Conservation (phyloP, 192 early-diverging fungal species). For the Jimgerdemannia lactiflua region DNA sequence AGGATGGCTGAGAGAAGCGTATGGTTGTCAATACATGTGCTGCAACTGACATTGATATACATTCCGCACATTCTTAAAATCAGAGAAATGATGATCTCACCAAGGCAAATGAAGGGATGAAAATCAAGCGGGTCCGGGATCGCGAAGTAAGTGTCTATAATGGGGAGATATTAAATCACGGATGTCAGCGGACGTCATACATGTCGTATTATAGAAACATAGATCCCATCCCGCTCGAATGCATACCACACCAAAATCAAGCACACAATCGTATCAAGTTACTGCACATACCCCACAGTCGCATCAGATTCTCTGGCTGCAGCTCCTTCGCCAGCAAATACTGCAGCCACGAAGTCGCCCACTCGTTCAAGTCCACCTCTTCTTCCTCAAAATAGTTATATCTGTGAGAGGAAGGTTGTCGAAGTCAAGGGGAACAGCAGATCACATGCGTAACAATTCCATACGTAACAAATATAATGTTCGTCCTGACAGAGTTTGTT, state of each 20-base stretch:
- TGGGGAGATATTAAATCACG: background rate
- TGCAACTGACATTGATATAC: no score
- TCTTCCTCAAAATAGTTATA: slow-evolving; percentile 94
- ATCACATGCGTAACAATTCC: background rate
- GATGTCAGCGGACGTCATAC: background rate
- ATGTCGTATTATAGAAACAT: no score
- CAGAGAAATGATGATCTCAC: slow-evolving; percentile 23
- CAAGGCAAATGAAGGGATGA: slow-evolving; percentile 83
- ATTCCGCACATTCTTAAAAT: background rate
- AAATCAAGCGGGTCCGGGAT: slow-evolving; percentile 69
- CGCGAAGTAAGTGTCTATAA: slow-evolving; percentile 81
- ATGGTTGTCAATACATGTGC: background rate
- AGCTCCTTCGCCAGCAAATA: slow-evolving; percentile 81
- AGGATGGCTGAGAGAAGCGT: slow-evolving; percentile 61
- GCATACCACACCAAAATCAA: background rate
- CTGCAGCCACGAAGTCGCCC: slow-evolving; percentile 81
- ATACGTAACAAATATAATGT: background rate
- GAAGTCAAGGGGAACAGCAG: background rate
- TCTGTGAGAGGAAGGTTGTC: slow-evolving; percentile 21
- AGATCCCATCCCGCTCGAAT: background rate
- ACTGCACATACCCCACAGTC: slow-evolving; percentile 61
- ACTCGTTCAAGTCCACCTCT: slow-evolving; percentile 86
- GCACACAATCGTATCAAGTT: background rate
- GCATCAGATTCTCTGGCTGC: slow-evolving; percentile 72
- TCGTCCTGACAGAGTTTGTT: no score